phyloP scores from a whole-genome alignment of 2,329 filamentous ascomycete genomes.

The Xylaria sp. region DNA sequence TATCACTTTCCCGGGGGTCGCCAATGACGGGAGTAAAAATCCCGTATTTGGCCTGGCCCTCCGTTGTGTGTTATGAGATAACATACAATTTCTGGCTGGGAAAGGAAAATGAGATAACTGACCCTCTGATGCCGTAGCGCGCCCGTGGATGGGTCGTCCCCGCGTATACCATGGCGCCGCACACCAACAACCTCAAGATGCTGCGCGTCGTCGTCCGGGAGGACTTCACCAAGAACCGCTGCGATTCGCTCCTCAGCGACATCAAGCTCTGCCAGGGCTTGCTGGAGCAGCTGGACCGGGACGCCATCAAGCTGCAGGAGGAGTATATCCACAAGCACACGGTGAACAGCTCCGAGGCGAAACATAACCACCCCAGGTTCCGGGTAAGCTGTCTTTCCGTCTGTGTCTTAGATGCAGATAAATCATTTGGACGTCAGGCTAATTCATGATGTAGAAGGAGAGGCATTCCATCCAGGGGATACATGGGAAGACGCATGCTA shows the following conservation, averaged over 20 bases:
- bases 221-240: constrained; percentile 85
- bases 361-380: constrained; percentile 63
- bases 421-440: neutral
- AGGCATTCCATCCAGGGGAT: constrained; percentile 89
- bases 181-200: constrained; percentile 86
- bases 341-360: constrained; percentile 62
- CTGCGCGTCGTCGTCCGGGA: constrained; percentile 92
- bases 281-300: constrained; percentile 78
- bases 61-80: neutral
- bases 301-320: constrained; percentile 74
- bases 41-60: neutral
- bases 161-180: constrained; percentile 95
- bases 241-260: constrained; percentile 80
- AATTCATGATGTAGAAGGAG: constrained; percentile 66
- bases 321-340: constrained; percentile 70
- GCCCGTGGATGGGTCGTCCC: constrained; percentile 92
- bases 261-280: constrained; percentile 80
- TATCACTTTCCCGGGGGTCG: neutral
- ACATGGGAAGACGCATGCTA: constrained; percentile 87
- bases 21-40: neutral
- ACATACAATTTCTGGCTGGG: neutral
- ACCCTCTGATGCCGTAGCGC: constrained; percentile 53
- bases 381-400: constrained; percentile 53
- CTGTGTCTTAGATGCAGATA: neutral
- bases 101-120: neutral